A percentile compares a stretch with the other conserved stretches of the same genome.
phyloP scores from a whole-genome alignment of 2,329 filamentous ascomycete genomes.

The Ophiostoma perfectum region DNA sequence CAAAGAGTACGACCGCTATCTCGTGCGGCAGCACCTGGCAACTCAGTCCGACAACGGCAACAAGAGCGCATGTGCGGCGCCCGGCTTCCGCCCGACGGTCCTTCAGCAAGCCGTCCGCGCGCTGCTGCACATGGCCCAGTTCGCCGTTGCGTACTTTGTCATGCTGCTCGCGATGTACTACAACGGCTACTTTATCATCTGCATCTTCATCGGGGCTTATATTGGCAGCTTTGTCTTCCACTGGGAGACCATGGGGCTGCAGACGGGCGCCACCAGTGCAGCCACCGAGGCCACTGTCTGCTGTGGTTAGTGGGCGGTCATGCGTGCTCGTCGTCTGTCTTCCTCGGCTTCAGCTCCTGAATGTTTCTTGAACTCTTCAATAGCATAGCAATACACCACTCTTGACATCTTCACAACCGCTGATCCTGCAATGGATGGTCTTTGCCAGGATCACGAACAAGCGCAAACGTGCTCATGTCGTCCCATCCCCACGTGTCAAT shows the following conservation, averaged over 20 bases:
- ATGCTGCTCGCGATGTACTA: slow-evolving; percentile 66
- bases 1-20: slow-evolving; percentile 66
- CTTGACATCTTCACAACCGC: background rate
- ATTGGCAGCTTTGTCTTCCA: slow-evolving; percentile 68
- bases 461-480: slow-evolving; percentile 22
- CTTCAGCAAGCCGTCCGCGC: slow-evolving; percentile 63
- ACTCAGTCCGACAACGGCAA: slow-evolving; percentile 13
- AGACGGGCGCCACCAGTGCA: slow-evolving; percentile 26
- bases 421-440: no score
- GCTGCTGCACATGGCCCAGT: slow-evolving; percentile 62
- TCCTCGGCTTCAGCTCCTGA: background rate
- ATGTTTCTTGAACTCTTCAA: background rate
- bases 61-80: background rate
- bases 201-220: slow-evolving; percentile 71
- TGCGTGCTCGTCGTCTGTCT: background rate
- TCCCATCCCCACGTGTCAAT: background rate
- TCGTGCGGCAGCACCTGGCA: slow-evolving; percentile 48
- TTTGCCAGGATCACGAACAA: background rate
- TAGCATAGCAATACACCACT: background rate
- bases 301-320: slow-evolving; percentile 25
- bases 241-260: slow-evolving; percentile 52
- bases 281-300: slow-evolving; percentile 30
- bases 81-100: slow-evolving; percentile 50
- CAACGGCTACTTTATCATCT: slow-evolving; percentile 72
- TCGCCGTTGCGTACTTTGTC: slow-evolving; percentile 70